Evolutionary conservation across 495 filamentous ascomycete species (phyloP), one percentile per base, ranked within the genome.

Genomic region (Rhizodiscina lignyota): DNA sequence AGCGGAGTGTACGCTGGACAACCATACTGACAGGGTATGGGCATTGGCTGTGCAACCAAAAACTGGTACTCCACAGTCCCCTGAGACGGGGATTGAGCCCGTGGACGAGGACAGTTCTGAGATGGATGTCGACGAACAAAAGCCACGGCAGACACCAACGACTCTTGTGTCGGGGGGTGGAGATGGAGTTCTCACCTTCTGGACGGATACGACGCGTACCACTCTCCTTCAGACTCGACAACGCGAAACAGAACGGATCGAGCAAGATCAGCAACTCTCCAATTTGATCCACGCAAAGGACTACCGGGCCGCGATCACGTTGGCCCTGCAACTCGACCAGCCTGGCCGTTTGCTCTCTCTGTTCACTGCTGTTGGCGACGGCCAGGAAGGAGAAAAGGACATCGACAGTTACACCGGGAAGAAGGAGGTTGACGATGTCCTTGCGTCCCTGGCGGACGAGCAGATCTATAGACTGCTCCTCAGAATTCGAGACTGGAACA

Each of bases 11-110:
- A 96, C 89, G 3, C 64, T 99, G 10, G 91, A 99, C 56, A 94
- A 94, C 57, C 89, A 99, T 57, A 77, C 77, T 41, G 89, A 96
- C 53, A 70, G 91, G 32, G 85, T 96, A 20, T 89, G 83, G 81
- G 82, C 83, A 2, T 64, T 92, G 0, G 70, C 80, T 18, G 66
- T 69, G n/a, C 75, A 82, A 44, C 77, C 79, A 32, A 59, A 56
- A 42, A 56, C 31, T 48, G 55, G 34, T 23, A 54, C 37, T 22
- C 40, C 3, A 11, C 22, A 21, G 28, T 8, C 21, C 10, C n/a
- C n/a, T n/a, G n/a, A n/a, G n/a, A n/a, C n/a, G n/a, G n/a, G n/a
- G n/a, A n/a, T n/a, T n/a, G n/a, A n/a, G n/a, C n/a, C n/a, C n/a
- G n/a, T n/a, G n/a, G n/a, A n/a, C n/a, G n/a, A n/a, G n/a, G 45